These are phyloP conservation scores for Linum usitatissimum DNA, from an alignment of 345 rosid genomes.

Conservation along the genomic window DNA sequence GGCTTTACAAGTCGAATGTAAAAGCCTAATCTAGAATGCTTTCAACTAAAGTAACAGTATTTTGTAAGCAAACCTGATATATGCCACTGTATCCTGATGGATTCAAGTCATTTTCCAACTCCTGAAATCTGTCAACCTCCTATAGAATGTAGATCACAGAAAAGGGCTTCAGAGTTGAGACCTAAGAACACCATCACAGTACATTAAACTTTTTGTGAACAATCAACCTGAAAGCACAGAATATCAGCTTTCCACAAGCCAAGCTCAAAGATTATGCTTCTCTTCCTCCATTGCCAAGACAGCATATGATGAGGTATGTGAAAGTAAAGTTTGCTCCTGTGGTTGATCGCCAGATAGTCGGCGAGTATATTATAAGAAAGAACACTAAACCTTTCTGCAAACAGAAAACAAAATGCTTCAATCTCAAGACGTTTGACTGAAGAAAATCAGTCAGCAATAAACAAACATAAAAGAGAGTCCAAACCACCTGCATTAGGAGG, in stretches of 20 bases:
- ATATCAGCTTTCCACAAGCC: constrained; percentile 88
- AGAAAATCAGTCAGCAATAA: background rate
- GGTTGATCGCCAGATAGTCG: constrained; percentile 74
- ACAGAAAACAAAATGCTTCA: background rate
- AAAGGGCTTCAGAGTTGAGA: constrained; percentile 1
- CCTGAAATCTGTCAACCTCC: constrained; percentile 93
- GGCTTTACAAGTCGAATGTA: too few species aligned
- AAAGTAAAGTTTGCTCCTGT: constrained; percentile 62
- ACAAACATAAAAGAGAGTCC: background rate
- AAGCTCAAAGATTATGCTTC: constrained; percentile 64
- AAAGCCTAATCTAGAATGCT: too few species aligned
- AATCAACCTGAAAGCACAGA: constrained; percentile 82
- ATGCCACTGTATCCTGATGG: constrained; percentile 60
- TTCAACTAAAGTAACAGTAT: background rate
- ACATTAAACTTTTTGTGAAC: background rate
- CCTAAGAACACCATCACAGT: constrained; percentile 4
- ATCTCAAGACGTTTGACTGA: background rate
- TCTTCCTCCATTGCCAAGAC: constrained; percentile 82
- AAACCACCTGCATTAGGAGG: constrained; percentile 49
- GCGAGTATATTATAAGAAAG: constrained; percentile 88
- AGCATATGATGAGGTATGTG: constrained; percentile 70
- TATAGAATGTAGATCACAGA: constrained; percentile 12
- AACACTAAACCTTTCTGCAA: constrained; percentile 63
- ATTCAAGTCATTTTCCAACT: constrained; percentile 60
- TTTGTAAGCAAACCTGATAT: constrained; percentile 57